Evolutionary conservation across 2,329 filamentous ascomycete species (phyloP), one percentile per base, ranked within the genome.

Genomic region (Diatrype stigma): DNA sequence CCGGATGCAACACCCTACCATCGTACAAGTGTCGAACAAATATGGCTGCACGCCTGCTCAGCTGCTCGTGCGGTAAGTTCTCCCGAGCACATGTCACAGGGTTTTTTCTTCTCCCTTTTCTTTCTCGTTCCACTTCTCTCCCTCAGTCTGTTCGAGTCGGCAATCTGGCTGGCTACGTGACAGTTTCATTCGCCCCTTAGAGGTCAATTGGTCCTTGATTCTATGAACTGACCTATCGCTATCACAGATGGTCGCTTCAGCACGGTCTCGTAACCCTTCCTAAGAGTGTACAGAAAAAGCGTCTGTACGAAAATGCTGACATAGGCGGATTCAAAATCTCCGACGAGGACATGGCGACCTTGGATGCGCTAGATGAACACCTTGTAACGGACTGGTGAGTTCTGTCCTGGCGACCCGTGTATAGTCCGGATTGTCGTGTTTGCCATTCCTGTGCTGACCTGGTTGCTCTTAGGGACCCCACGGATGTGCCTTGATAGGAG

Each of bases 21-120:
- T 94, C 56, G 67, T 78, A 2, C 67, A 74, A 14, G 64, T 94
- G 23, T 76, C 86, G 3, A 76, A 79, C 61, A 87, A 87, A 65
- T 89, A 94, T 68, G 69, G 67, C 0, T 89, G 85, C 65, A 85
- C 84, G 0, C 80, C 85, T 1, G 88, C 84, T 3, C 89, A 94
- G 67, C 71, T 95, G 34, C 72, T 94, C 65, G 78, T 95, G 45
- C 71, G 70, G 73, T 76, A 48, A 55, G 69, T 51, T 35, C 12
- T 45, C 37, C 34, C 37, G n/a, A n/a, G n/a, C n/a, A n/a, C n/a
- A n/a, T n/a, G n/a, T 34, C n/a, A 35, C 10, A 49, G n/a, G n/a
- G n/a, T n/a, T n/a, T 6, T 17, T 30, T 14, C 1, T 17, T 17
- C 19, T 45, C 2, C 21, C 34, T 37, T 37, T 7, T 37, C 14